Base-by-base conservation (phyloP, 2,329 filamentous ascomycete genomes). In the Colletotrichum graminicola region DNA sequence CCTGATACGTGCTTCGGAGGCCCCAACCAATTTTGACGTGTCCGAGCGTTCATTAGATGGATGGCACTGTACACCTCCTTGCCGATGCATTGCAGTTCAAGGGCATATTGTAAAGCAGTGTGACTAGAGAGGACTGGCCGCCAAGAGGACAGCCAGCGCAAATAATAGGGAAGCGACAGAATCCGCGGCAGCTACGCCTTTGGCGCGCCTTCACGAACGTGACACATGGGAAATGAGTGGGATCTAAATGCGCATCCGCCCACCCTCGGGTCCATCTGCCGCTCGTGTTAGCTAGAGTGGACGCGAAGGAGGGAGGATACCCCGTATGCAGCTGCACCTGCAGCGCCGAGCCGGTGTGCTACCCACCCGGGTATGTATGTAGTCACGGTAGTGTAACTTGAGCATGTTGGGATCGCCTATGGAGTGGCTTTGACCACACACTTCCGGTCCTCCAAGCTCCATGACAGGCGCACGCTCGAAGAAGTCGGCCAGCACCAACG, bases 1-100 rank as follows among this genome's bases (percentile, higher is more conserved):
- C 49, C 51, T 64, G 65, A 72, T 63, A 60, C 69, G 69, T 60
- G 65, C 59, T 68, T 6, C 45, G 54, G 34, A 55, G 60, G 69
- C 52, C 26, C 55, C 61, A 66, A 49, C 43, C 49, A 71, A 71
- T 72, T 71, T 71, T 47, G 39, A 36, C 23, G 66, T 29, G 70
- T 71, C 70, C 61, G 61, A 72, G 70, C 70, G 70, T 66, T 72
- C 55, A 71, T 71, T 49, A 66, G 39, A 41, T 41, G 34, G 55
- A 72, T 65, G 66, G 55, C 66, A 66, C 41, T 66, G 54, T 71
- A 65, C 52, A 72, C 52, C 36, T 62, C 39, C 41, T 51, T 52
- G 69, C 39, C 45, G 59, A 55, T 59, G 62, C 68, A 54, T 62
- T 71, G 43, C 68, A 57, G 49, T 39, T 18, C 63, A 70, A 60